Conservation (phyloP, 257 asterid species). For the Solanum bulbocastanum region DNA sequence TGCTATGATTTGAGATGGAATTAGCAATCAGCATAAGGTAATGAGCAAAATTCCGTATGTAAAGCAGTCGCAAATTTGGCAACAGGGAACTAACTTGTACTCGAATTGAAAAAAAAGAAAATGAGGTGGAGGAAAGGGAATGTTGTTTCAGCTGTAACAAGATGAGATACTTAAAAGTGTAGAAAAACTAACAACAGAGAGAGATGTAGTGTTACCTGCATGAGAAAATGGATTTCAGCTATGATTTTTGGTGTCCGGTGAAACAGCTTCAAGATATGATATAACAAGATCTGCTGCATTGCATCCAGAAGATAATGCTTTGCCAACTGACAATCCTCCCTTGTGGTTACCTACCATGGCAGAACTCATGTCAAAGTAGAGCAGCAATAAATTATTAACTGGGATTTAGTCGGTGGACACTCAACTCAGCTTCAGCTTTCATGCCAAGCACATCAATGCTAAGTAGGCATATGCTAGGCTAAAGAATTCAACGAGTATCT, state of each 20-base stretch:
- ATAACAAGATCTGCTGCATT: slow-evolving; percentile 84
- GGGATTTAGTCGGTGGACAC: neutral
- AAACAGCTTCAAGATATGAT: slow-evolving; percentile 50
- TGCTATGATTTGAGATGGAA: neutral
- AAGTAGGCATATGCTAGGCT: neutral
- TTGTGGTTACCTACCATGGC: slow-evolving; percentile 73
- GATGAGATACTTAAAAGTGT: neutral
- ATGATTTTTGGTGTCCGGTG: slow-evolving; percentile 3
- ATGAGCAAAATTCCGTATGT: neutral
- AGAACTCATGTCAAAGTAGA: neutral
- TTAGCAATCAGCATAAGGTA: neutral
- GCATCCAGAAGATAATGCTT: slow-evolving; percentile 79
- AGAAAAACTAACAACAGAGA: neutral
- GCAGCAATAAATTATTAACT: neutral
- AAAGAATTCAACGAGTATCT: neutral
- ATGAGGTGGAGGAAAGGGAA: neutral
- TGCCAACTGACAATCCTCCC: slow-evolving; percentile 89
- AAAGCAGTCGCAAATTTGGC: neutral
- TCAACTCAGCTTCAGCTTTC: neutral
- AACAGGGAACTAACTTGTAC: neutral
- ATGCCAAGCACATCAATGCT: neutral
- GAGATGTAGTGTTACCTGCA: neutral
- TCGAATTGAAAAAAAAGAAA: neutral
- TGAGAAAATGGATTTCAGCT: neutral
- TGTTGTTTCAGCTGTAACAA: neutral